Conservation (phyloP, 495 filamentous ascomycete species). For the Penicillium flavigenum region DNA sequence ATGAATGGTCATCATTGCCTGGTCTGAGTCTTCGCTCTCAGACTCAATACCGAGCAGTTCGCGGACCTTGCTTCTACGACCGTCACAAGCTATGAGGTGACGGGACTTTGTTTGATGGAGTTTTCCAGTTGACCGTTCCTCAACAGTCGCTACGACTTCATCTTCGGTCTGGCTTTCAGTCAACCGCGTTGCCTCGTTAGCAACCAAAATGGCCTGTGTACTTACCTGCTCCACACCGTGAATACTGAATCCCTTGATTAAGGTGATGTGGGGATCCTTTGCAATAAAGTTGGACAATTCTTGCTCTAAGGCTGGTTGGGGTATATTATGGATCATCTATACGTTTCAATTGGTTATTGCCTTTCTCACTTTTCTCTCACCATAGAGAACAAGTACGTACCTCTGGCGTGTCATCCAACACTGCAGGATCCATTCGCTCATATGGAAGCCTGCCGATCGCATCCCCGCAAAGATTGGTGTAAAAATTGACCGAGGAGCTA, state of each 20-base stretch:
- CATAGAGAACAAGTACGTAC: conserved; percentile 18
- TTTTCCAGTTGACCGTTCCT: conserved; percentile 17
- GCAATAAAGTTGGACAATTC: conserved; percentile 8
- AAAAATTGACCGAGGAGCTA: conserved; percentile 32
- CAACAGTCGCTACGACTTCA: conserved; percentile 22
- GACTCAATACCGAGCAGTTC: conserved; percentile 30
- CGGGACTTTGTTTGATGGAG: conserved; percentile 23
- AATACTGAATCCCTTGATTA: conserved; percentile 18
- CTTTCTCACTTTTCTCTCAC: background rate
- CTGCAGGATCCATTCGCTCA: conserved; percentile 33
- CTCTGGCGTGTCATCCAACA: conserved; percentile 29
- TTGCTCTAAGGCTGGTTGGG: conserved; percentile 33
- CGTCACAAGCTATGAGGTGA: conserved; percentile 41
- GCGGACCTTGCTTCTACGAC: conserved; percentile 38
- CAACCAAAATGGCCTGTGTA: background rate
- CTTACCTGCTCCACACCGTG: conserved; percentile 22
- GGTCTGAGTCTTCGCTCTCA: conserved; percentile 41
- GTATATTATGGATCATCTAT: conserved; percentile 38
- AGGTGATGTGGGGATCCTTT: conserved; percentile 12
- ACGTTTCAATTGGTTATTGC: background rate
- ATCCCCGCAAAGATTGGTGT: conserved; percentile 29
- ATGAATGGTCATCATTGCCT: conserved; percentile 51
- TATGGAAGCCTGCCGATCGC: conserved; percentile 30
- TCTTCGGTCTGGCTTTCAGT: conserved; percentile 13
- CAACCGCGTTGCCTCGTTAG: background rate